A percentile compares a stretch with the other conserved stretches of the same genome.
phyloP scores from a whole-genome alignment of 2,329 filamentous ascomycete genomes.

The Curvularia hawaiiensis region DNA sequence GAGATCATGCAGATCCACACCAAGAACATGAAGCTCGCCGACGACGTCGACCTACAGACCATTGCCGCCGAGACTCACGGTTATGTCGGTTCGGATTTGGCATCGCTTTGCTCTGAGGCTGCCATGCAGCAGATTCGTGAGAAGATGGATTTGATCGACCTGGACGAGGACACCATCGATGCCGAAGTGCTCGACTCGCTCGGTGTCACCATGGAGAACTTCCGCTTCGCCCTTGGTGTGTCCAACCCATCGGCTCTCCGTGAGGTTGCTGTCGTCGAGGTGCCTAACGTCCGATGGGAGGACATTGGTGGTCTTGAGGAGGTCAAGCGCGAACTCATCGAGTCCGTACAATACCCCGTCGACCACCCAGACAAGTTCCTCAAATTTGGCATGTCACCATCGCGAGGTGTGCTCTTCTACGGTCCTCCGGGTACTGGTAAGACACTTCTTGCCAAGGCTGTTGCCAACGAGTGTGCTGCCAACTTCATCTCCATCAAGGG shows the following conservation, averaged over 20 bases:
- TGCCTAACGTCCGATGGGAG: constrained; percentile 99
- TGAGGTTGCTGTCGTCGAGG: constrained; percentile 98
- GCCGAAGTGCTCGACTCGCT: constrained; percentile 98
- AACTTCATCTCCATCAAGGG: constrained; percentile 99
- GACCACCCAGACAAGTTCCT: constrained; percentile 99
- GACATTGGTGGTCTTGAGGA: constrained; percentile 98
- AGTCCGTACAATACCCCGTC: constrained; percentile 98
- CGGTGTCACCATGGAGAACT: constrained; percentile 99
- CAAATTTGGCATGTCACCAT: constrained; percentile 98
- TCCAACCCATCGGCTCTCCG: constrained; percentile 98
- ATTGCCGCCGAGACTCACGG: constrained; percentile 98
- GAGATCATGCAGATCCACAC: constrained; percentile 99
- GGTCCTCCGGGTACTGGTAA: constrained; percentile 99
- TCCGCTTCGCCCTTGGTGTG: constrained; percentile 96
- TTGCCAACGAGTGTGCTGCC: constrained; percentile 98
- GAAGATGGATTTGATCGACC: constrained; percentile 99
- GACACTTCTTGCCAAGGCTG: constrained; percentile 98
- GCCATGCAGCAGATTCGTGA: constrained; percentile 99
- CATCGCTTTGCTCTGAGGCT: constrained; percentile 96
- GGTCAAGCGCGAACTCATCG: constrained; percentile 99
- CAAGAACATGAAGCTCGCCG: constrained; percentile 99
- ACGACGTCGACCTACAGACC: constrained; percentile 95
- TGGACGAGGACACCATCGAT: constrained; percentile 98
- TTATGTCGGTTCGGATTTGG: constrained; percentile 98
- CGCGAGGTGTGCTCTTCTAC: constrained; percentile 98